Conservation (phyloP, 768 basidiomycete species). For the Kwoniella botswanensis region DNA sequence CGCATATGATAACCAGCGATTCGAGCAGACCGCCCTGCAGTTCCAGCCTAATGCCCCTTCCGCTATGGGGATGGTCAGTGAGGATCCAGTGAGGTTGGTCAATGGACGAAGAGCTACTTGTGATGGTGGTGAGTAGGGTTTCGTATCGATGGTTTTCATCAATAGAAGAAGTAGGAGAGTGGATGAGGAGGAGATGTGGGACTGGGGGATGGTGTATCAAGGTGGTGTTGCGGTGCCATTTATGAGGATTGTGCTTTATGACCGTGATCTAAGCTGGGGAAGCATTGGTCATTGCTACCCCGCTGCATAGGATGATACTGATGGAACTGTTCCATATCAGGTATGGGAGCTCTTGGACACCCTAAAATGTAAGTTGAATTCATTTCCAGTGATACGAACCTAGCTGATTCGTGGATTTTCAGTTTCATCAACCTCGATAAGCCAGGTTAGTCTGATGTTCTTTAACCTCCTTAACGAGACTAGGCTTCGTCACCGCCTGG, state of each 20-base stretch:
- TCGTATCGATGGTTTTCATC: neutral
- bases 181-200: neutral
- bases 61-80: slow-evolving; percentile 85
- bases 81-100: slow-evolving; percentile 83
- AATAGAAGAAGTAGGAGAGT: neutral
- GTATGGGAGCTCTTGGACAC: slow-evolving; percentile 92
- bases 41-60: slow-evolving; percentile 87
- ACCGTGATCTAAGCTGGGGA: neutral
- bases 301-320: neutral
- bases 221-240: neutral
- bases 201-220: too few species aligned
- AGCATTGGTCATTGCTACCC: neutral
- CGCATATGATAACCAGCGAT: slow-evolving; percentile 69
- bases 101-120: slow-evolving; percentile 84
- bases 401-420: neutral
- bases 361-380: slow-evolving; percentile 69
- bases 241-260: neutral
- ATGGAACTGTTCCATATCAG: slow-evolving; percentile 60
- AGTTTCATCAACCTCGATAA: slow-evolving; percentile 90
- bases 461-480: neutral
- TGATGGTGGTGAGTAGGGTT: slow-evolving; percentile 79
- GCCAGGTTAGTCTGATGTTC: slow-evolving; percentile 62
- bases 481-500: neutral
- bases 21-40: slow-evolving; percentile 87
- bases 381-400: neutral